Evolutionary conservation across 495 filamentous ascomycete species (phyloP), one percentile per base, ranked within the genome.

Genomic region (Penicillium pulvis): DNA sequence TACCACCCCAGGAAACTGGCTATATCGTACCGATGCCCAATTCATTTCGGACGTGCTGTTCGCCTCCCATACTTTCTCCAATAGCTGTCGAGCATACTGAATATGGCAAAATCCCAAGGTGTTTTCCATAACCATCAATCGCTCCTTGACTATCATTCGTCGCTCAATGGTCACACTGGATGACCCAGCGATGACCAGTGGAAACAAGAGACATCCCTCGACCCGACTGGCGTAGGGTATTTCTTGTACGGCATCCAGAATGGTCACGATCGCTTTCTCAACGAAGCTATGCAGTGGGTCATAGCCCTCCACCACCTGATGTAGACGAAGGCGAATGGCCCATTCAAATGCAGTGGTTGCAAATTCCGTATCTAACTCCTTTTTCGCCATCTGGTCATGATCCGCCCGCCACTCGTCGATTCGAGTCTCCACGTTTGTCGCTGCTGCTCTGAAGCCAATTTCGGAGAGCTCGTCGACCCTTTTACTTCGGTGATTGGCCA

Each of bases 71-170:
- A 71, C 63, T 2, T 57, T 58, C 11, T 69, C 66, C 20, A 71
- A 19, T 1, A 71, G 36, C 46, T 64, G 65, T 42, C 66, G 49
- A 0, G 66, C 63, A 31, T 64, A 56, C 24, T 63, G 59, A 11
- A 71, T 71, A 59, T 71, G 68, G 20, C 57, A 55, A 43, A 69
- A 71, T 1, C 68, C 68, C 14, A 71, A 33, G 0, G 68, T 71
- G 45, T 65, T 66, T 24, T 71, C 68, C 63, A 71, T 68, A 0
- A 71, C 68, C 68, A 71, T 71, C 6, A 71, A 33, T 11, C 66
- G 57, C 45, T 71, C 66, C 31, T 71, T 71, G 4, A 69, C 63
- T 14, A 64, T 47, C 68, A 71, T 71, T 1, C 63, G 61, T 19
- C 68, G 46, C 30, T 71, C 68, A 47, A 67, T 58, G 6, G 44